Percentiles rank a stretch among this genome's conserved stretches.
phyloP scores from a whole-genome alignment of 441 rosid genomes.

The Eruca vesicaria region DNA sequence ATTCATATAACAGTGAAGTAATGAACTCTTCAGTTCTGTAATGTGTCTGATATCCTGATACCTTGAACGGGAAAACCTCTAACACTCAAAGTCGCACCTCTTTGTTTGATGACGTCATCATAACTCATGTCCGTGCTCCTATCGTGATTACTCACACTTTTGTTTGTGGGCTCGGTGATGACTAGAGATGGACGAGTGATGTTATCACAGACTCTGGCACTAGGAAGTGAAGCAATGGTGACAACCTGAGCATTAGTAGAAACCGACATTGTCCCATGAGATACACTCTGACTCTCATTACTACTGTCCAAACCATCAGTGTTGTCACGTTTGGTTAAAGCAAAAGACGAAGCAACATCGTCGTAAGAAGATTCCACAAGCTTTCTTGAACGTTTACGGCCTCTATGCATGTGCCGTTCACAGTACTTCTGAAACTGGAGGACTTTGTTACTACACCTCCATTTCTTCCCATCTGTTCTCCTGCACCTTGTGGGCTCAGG shows the following conservation, averaged over 20 bases:
- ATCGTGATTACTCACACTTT: slow-evolving; percentile 1
- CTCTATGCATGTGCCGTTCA: slow-evolving; percentile 71
- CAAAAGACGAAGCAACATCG: slow-evolving; percentile 27
- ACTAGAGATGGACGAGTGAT: slow-evolving; percentile 11
- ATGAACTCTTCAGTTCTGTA: not conserved
- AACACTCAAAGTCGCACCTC: slow-evolving; percentile 16
- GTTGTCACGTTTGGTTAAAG: slow-evolving; percentile 17
- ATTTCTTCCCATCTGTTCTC: slow-evolving; percentile 90
- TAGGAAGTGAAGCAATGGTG: slow-evolving; percentile 29
- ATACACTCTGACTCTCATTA: slow-evolving; percentile 17
- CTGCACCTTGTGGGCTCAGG: slow-evolving; percentile 66
- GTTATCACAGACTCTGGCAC: not conserved
- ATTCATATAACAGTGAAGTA: not conserved
- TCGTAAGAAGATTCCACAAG: slow-evolving; percentile 61
- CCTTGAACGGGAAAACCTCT: slow-evolving; percentile 12
- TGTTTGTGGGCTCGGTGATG: slow-evolving; percentile 14
- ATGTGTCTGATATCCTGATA: not conserved
- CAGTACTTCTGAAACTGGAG: slow-evolving; percentile 64
- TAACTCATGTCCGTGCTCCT: slow-evolving; percentile 15
- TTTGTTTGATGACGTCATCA: slow-evolving; percentile 26
- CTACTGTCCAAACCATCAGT: slow-evolving; percentile 23
- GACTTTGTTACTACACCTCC: slow-evolving; percentile 62
- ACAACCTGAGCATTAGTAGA: slow-evolving; percentile 31
- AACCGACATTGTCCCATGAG: slow-evolving; percentile 14
- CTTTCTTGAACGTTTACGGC: slow-evolving; percentile 86